Percentiles rank a stretch among this genome's conserved stretches.
Conservation (phyloP, 768 basidiomycete species). For the Podaxis sp. region DNA sequence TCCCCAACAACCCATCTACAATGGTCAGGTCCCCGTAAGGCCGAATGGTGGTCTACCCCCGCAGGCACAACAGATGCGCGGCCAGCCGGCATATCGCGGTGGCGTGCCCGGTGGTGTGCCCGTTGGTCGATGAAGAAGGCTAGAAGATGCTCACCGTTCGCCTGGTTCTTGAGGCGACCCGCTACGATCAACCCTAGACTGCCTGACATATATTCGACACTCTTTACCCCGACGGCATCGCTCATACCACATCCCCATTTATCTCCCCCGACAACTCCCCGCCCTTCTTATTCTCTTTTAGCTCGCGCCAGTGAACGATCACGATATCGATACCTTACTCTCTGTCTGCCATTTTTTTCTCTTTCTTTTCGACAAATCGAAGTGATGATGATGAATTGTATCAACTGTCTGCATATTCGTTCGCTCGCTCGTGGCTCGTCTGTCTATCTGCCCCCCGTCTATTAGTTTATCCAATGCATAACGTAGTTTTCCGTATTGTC, state of each 20-base stretch:
- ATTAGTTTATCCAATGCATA: constrained; percentile 15
- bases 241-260: constrained; percentile 1
- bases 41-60: constrained; percentile 18
- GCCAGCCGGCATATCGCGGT: constrained; percentile 36
- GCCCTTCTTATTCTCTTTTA: neutral
- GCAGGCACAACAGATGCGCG: constrained; percentile 25
- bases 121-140: constrained; percentile 32
- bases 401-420: constrained; percentile 6
- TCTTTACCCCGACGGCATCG: constrained; percentile 1
- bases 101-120: constrained; percentile 28
- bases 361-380: neutral
- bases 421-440: constrained; percentile 5
- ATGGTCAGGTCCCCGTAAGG: constrained; percentile 21
- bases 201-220: neutral
- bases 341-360: neutral
- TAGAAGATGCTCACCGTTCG: constrained; percentile 9
- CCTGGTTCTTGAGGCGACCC: constrained; percentile 4
- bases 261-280: neutral
- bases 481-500: constrained; percentile 9
- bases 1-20: constrained; percentile 15
- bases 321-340: constrained; percentile 9
- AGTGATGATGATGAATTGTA: constrained; percentile 9
- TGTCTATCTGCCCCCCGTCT: constrained; percentile 1
- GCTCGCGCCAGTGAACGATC: constrained; percentile 7
- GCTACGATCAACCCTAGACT: constrained; percentile 8